phyloP scores from a whole-genome alignment of 2,329 filamentous ascomycete species.

The Dothideomycetidae sp. region DNA sequence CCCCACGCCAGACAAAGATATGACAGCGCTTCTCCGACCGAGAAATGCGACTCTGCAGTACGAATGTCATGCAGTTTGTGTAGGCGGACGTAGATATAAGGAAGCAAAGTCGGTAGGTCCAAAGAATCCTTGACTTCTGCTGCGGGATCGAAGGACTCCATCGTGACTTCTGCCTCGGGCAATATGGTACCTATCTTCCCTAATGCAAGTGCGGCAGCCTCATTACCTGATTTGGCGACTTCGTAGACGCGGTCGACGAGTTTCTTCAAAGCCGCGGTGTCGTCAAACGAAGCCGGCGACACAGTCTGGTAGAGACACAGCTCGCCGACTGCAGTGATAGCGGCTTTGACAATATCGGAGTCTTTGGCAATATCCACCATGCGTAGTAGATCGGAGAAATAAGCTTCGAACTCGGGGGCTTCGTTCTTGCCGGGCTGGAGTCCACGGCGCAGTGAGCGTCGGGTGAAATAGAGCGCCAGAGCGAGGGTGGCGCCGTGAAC shows the following conservation, averaged over 20 bases:
- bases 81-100: constrained; percentile 50
- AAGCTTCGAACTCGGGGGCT: constrained; percentile 23
- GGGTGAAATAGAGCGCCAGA: constrained; percentile 43
- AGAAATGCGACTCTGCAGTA: constrained; percentile 77
- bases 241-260: constrained; percentile 50
- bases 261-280: constrained; percentile 12
- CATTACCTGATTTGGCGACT: constrained; percentile 65
- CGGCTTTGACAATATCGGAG: constrained; percentile 41
- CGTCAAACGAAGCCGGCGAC: constrained; percentile 24
- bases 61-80: constrained; percentile 71
- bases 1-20: constrained; percentile 69
- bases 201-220: constrained; percentile 65
- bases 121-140: constrained; percentile 13
- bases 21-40: constrained; percentile 75
- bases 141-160: constrained; percentile 16
- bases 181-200: constrained; percentile 60
- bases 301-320: constrained; percentile 45
- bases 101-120: constrained; percentile 28
- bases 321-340: constrained; percentile 45
- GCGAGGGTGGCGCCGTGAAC: constrained; percentile 48
- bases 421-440: constrained; percentile 1
- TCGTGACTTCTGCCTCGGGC: constrained; percentile 27
- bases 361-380: constrained; percentile 43
- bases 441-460: constrained; percentile 36
- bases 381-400: constrained; percentile 33